Evolutionary conservation across 1,284 basidiomycete genomes (phyloP).

Genomic region (Leccinum pachyderme): DNA sequence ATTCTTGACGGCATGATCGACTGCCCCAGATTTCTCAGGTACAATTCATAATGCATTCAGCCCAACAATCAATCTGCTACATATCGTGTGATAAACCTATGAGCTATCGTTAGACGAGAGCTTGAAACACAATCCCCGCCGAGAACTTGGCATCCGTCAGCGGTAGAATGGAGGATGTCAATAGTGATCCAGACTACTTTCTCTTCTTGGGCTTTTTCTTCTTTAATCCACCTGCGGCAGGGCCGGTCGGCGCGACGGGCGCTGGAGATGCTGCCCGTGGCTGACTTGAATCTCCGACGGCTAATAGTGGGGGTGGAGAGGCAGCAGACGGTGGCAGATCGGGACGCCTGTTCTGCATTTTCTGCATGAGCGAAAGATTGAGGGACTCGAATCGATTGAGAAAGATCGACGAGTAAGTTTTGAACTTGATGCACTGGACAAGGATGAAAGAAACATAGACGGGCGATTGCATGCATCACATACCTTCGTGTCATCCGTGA

Average conservation of each 20-base stretch:
- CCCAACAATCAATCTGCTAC: constrained; percentile 3
- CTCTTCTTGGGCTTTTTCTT: constrained; percentile 59
- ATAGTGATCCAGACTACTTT: constrained; percentile 36
- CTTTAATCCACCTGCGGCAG: constrained; percentile 42
- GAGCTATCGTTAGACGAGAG: neutral
- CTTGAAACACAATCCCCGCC: constrained; percentile 5
- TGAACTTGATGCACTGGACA: constrained; percentile 87
- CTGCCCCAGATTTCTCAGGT: constrained; percentile 1
- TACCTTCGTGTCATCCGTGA: constrained; percentile 86
- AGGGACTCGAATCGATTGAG: constrained; percentile 93
- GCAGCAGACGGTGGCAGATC: constrained; percentile 25
- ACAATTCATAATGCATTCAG: neutral
- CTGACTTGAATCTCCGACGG: constrained; percentile 19
- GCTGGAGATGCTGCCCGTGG: constrained; percentile 30
- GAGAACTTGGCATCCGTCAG: constrained; percentile 4
- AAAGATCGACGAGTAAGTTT: constrained; percentile 89
- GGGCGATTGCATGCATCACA: constrained; percentile 32
- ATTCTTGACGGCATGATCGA: neutral
- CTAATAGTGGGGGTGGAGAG: constrained; percentile 8
- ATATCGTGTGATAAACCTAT: neutral
- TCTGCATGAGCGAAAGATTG: constrained; percentile 78
- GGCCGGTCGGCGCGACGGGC: constrained; percentile 26
- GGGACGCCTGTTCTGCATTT: constrained; percentile 68
- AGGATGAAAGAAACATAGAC: neutral
- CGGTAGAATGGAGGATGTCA: constrained; percentile 2